A percentile compares a stretch with the other conserved stretches of the same genome.
Evolutionary conservation across 495 filamentous ascomycete species (phyloP).

Genomic region (Neurospora sp.): DNA sequence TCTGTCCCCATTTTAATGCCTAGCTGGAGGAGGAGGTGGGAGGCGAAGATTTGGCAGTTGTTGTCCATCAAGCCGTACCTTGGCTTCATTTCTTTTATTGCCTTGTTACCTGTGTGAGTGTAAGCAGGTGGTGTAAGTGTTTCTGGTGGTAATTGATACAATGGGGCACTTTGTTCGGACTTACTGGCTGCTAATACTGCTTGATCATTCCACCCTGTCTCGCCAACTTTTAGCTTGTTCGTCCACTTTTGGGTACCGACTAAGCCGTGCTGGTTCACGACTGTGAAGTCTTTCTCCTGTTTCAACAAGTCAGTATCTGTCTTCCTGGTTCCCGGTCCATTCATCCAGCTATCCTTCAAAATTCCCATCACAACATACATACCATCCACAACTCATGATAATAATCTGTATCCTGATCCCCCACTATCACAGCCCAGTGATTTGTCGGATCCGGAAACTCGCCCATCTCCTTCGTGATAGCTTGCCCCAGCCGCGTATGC

Average conservation of each 20-base stretch:
- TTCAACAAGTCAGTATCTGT: neutral
- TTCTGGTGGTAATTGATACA: neutral
- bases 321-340: neutral
- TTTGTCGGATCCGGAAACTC: constrained; percentile 39
- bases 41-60: constrained; percentile 39
- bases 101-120: constrained; percentile 24
- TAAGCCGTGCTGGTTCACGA: neutral
- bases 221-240: constrained; percentile 32
- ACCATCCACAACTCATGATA: constrained; percentile 36
- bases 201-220: constrained; percentile 37
- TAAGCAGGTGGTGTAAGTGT: neutral
- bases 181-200: constrained; percentile 31
- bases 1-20: neutral
- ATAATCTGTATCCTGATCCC: constrained; percentile 18
- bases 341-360: neutral
- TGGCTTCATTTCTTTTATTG: constrained; percentile 33
- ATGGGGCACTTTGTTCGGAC: neutral
- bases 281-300: constrained; percentile 26
- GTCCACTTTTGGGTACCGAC: neutral
- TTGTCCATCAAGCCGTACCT: constrained; percentile 39
- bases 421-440: constrained; percentile 40
- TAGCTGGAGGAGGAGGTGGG: neutral
- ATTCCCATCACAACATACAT: neutral
- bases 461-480: constrained; percentile 31
- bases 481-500: constrained; percentile 30